phyloP scores from a whole-genome alignment of 495 filamentous ascomycete genomes.

The Penicillium daleae region DNA sequence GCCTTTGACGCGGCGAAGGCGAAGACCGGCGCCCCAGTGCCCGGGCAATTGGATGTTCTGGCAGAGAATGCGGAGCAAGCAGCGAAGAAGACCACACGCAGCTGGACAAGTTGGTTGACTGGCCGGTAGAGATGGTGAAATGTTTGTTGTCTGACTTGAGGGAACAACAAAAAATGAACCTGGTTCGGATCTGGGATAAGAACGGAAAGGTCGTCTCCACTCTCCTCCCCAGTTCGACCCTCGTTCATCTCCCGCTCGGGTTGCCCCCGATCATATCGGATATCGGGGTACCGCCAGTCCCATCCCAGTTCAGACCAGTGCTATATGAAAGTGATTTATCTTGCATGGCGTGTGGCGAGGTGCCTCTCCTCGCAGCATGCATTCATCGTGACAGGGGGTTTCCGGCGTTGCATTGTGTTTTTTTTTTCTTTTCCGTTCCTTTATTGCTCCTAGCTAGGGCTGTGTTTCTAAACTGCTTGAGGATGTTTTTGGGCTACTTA shows the following conservation, averaged over 20 bases:
- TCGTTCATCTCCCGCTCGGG: not conserved
- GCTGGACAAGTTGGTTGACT: conserved; percentile 52
- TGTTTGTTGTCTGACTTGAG: not conserved
- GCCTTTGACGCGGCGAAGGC: conserved; percentile 26
- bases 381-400: conserved; percentile 35
- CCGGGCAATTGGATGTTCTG: conserved; percentile 47
- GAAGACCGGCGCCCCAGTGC: conserved; percentile 23
- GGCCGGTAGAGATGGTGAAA: conserved; percentile 36
- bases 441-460: conserved; percentile 16
- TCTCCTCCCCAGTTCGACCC: conserved; percentile 4
- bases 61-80: conserved; percentile 47
- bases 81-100: conserved; percentile 42
- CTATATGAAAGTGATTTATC: conserved; percentile 26
- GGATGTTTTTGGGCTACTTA: conserved; percentile 8
- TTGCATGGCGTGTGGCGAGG: conserved; percentile 35
- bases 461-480: conserved; percentile 19
- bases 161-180: not conserved
- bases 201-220: not conserved
- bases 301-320: conserved; percentile 2
- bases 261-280: not conserved
- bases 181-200: not conserved
- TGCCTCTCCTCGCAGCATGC: conserved; percentile 22
- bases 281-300: conserved; percentile 1
- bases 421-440: conserved; percentile 17
- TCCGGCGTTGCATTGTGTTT: conserved; percentile 33